phyloP scores from a whole-genome alignment of 1,284 basidiomycete genomes.

The Malassezia equina region DNA sequence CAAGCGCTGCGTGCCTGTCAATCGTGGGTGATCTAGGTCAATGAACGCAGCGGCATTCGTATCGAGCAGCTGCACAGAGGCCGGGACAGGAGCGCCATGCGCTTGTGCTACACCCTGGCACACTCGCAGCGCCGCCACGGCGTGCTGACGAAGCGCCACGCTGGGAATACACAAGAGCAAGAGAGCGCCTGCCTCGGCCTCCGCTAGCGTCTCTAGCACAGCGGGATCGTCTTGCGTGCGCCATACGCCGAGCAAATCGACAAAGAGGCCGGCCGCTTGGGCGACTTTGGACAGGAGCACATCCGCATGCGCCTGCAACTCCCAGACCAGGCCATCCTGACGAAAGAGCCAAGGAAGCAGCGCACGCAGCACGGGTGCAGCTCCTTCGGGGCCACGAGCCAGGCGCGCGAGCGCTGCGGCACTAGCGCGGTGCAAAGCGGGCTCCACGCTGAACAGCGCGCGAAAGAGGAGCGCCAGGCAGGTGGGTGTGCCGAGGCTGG shows the following conservation, averaged over 20 bases:
- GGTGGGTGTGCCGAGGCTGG: slow-evolving; percentile 53
- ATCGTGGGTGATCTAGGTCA: slow-evolving; percentile 23
- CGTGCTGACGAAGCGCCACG: slow-evolving; percentile 54
- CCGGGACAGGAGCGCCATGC: background rate
- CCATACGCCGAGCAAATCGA: slow-evolving; percentile 64
- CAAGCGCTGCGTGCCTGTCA: slow-evolving; percentile 28
- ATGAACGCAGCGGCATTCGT: slow-evolving; percentile 1
- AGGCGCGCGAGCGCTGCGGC: slow-evolving; percentile 63
- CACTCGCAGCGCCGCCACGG: slow-evolving; percentile 28
- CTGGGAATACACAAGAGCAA: slow-evolving; percentile 64
- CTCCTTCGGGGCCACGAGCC: slow-evolving; percentile 55
- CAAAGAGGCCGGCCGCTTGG: slow-evolving; percentile 63
- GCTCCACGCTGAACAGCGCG: slow-evolving; percentile 71
- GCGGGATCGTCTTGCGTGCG: slow-evolving; percentile 45
- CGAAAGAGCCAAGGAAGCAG: slow-evolving; percentile 71
- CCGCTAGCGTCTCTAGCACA: slow-evolving; percentile 47
- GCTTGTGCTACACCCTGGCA: background rate
- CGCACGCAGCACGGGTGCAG: slow-evolving; percentile 56
- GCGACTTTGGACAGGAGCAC: slow-evolving; percentile 59
- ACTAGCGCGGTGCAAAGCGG: slow-evolving; percentile 59
- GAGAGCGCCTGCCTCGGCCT: slow-evolving; percentile 63
- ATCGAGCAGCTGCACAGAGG: background rate
- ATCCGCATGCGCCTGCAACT: slow-evolving; percentile 57
- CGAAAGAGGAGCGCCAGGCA: slow-evolving; percentile 70
- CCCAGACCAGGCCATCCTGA: slow-evolving; percentile 59